A percentile compares a stretch with the other conserved stretches of the same genome.
Conservation (phyloP, 768 basidiomycete genomes). For the Termitomyces sp. region DNA sequence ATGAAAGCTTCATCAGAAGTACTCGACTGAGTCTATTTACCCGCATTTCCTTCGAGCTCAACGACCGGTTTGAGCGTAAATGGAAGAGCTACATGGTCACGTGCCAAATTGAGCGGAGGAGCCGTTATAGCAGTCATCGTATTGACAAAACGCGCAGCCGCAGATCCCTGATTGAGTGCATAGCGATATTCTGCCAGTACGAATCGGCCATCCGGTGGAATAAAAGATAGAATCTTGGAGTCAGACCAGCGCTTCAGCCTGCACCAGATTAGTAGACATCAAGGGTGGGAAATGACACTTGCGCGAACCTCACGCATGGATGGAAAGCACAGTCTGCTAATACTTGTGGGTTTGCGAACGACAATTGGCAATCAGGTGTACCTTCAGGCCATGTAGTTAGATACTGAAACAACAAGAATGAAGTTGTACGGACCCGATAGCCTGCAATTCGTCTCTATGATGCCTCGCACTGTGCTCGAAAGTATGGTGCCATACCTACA, state of each 20-base stretch:
- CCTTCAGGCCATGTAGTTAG: constrained; percentile 34
- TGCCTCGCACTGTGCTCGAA: constrained; percentile 66
- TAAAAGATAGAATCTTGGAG: constrained; percentile 77
- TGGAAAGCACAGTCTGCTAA: constrained; percentile 85
- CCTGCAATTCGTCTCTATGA: constrained; percentile 69
- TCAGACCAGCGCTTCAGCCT: constrained; percentile 79
- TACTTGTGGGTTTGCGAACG: constrained; percentile 68
- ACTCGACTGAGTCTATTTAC: constrained; percentile 19
- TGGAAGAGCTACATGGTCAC: constrained; percentile 46
- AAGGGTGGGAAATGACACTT: neutral
- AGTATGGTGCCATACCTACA: constrained; percentile 63
- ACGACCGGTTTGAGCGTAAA: constrained; percentile 44
- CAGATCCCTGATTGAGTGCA: constrained; percentile 31
- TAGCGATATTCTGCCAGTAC: constrained; percentile 80
- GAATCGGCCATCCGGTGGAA: constrained; percentile 92
- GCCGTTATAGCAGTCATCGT: constrained; percentile 18
- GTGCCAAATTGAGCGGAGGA: constrained; percentile 16
- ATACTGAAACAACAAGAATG: neutral
- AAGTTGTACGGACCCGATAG: constrained; percentile 53
- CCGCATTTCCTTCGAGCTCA: constrained; percentile 36
- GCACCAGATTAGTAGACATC: constrained; percentile 4
- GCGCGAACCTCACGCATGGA: constrained; percentile 74
- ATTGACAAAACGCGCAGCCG: constrained; percentile 19
- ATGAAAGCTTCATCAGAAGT: neutral
- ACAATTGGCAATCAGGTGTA: constrained; percentile 81